Evolutionary conservation across 148 eudicot genomes (phyloP), one percentile per base, ranked within the genome.

Genomic region (Dianthus caryophyllus): DNA sequence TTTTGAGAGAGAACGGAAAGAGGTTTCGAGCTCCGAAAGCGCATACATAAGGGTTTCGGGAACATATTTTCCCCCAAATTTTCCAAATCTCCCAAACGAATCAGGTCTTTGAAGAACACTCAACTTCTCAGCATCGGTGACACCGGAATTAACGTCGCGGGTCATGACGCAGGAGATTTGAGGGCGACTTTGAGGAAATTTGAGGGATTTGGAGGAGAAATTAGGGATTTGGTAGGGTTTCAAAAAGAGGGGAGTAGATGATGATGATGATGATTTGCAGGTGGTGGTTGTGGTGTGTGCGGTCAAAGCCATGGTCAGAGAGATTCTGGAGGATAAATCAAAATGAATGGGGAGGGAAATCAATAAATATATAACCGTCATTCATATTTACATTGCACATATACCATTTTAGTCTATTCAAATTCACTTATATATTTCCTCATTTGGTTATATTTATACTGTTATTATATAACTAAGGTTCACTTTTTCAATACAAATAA

Each of bases 11-110:
- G 84, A 31, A 3, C 65, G 82, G 43, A 94, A 88, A 0, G 98
- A 89, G 1, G 85, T 43, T 62, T 94, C 96, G 49, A 94, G 97
- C 74, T 94, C 84, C 14, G 87, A 47, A 57, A 94, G 90, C 26
- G 99, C 99, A 46, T 77, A 72, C 99, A 94, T 94, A 0, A 94
- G 87, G 21, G 99, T 94, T 64, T 90, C 99, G 9, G 99, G 99
- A 0, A 94, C 99, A 70, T 84, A 94, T 61, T 90, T 90, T 7
- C 99, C 99, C 15, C 99, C 98, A 73, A 76, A 94, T 67, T 81
- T 84, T 0, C 99, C 98, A 47, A 90, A 94, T 36, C 99, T 78
- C 26, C 99, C 99, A 55, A 94, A 88, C 1, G 87, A 81, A 63
- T 94, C 99, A 1, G 99, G 99, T 1, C 96, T 71, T 29, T 36